These are phyloP conservation scores for Xylaria hypoxylon DNA, from an alignment of 2,329 filamentous ascomycete species.

Conservation along the genomic window DNA sequence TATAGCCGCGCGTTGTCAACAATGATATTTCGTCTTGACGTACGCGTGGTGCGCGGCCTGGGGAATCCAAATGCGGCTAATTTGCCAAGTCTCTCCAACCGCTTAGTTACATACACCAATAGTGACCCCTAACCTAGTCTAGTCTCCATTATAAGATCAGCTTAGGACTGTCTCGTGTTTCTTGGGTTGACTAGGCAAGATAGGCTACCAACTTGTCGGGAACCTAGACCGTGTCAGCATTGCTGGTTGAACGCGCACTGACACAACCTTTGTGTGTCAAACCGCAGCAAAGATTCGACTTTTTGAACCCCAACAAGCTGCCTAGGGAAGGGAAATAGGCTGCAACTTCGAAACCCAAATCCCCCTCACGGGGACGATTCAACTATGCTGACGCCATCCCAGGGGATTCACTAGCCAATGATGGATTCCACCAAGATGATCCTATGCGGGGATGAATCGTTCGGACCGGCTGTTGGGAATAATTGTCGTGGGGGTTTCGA, in stretches of 20 bases:
- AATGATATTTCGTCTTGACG: neutral
- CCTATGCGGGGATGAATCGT: constrained; percentile 26
- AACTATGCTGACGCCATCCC: neutral
- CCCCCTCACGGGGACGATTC: neutral
- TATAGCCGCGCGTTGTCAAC: neutral
- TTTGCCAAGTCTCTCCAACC: neutral
- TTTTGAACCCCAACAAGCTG: too few species aligned
- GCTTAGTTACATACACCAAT: neutral
- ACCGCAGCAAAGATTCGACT: neutral
- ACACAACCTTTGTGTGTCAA: neutral
- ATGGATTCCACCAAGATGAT: constrained; percentile 28
- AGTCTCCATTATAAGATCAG: neutral
- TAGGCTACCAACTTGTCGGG: neutral
- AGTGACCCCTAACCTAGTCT: neutral
- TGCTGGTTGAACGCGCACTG: constrained; percentile 6
- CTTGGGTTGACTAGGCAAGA: neutral
- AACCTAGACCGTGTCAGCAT: neutral
- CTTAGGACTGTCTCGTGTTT: neutral
- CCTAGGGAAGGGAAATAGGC: neutral
- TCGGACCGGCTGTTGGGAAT: constrained; percentile 17
- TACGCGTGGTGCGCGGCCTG: neutral
- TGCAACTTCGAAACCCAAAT: neutral
- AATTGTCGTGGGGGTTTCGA: constrained; percentile 29
- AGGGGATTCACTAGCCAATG: neutral
- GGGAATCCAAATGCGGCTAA: too few species aligned